These are phyloP conservation scores for Hyphodiscus hymeniophilus DNA, from an alignment of 495 filamentous ascomycete species.

Conservation along the genomic window DNA sequence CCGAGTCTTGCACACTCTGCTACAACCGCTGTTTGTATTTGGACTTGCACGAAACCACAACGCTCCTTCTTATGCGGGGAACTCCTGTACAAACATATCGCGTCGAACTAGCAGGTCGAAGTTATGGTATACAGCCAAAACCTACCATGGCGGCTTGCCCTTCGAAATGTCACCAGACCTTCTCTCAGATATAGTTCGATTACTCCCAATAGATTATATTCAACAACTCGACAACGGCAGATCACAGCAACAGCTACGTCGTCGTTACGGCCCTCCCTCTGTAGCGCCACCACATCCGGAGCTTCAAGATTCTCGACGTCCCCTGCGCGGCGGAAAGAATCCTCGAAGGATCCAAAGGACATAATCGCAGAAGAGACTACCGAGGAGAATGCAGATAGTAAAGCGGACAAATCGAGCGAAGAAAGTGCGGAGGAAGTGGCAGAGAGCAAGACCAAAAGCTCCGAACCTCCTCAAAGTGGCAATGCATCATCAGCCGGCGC, in stretches of 20 bases:
- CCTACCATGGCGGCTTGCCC: constrained; percentile 39
- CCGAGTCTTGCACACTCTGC: too few relatives aligned
- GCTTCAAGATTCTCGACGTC: constrained; percentile 20
- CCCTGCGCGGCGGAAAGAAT: constrained; percentile 19
- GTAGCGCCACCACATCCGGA: constrained; percentile 1
- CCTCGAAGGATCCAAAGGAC: constrained; percentile 25
- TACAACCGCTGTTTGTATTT: too few relatives aligned
- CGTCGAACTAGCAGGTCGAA: not conserved
- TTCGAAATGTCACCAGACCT: constrained; percentile 22
- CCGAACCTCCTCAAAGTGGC: constrained; percentile 27
- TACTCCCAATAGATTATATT: constrained; percentile 16
- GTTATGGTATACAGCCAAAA: constrained; percentile 45
- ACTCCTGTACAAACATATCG: not conserved
- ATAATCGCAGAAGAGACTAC: constrained; percentile 31
- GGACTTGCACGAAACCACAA: too few relatives aligned
- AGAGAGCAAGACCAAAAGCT: constrained; percentile 24
- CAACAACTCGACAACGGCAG: constrained; percentile 5
- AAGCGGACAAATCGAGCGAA: constrained; percentile 40
- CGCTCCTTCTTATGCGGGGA: too few relatives aligned
- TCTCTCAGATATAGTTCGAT: constrained; percentile 10
- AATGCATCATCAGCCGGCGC: constrained; percentile 30
- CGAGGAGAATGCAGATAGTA: constrained; percentile 25
- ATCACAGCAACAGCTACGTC: constrained; percentile 4
- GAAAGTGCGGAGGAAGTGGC: constrained; percentile 31
- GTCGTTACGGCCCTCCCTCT: constrained; percentile 9